phyloP scores from a whole-genome alignment of 202 grass and related monocot species.

The Zizania palustris region DNA sequence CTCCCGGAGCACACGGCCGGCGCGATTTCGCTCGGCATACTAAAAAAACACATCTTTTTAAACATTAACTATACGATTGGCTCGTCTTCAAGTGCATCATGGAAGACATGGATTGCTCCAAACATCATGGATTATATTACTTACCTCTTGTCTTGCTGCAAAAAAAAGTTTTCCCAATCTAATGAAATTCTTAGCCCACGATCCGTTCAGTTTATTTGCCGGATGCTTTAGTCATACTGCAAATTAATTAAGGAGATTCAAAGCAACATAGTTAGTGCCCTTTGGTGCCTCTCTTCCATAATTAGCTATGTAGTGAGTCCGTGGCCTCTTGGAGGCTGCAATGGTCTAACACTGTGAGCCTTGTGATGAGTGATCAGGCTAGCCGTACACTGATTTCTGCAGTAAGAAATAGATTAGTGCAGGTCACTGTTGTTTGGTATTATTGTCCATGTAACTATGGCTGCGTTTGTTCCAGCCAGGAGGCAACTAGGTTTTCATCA shows the following conservation, averaged over 20 bases:
- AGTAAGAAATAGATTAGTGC: slow-evolving; percentile 2
- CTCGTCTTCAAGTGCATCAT: neutral
- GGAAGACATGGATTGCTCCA: neutral
- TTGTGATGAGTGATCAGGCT: slow-evolving; percentile 8
- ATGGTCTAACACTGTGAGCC: neutral
- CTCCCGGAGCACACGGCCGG: too few species aligned
- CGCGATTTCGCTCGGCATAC: neutral
- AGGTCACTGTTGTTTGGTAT: slow-evolving; percentile 25
- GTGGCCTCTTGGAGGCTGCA: too few species aligned
- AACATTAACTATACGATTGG: neutral
- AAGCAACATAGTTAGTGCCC: too few species aligned
- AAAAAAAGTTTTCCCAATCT: neutral
- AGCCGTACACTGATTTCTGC: neutral
- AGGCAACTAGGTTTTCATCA: slow-evolving; percentile 39
- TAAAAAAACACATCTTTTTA: neutral
- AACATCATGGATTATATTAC: slow-evolving; percentile 3
- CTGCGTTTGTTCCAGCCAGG: neutral
- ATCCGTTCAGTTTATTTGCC: neutral
- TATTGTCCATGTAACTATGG: neutral
- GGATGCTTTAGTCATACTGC: neutral
- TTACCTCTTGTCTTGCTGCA: neutral
- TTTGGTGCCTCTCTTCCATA: too few species aligned
- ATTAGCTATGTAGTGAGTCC: too few species aligned
- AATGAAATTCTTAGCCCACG: neutral
- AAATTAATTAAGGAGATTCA: neutral